A percentile compares a stretch with the other conserved stretches of the same genome.
phyloP scores from a whole-genome alignment of 176 grass and related monocot genomes.

The Thalia dealbata region DNA sequence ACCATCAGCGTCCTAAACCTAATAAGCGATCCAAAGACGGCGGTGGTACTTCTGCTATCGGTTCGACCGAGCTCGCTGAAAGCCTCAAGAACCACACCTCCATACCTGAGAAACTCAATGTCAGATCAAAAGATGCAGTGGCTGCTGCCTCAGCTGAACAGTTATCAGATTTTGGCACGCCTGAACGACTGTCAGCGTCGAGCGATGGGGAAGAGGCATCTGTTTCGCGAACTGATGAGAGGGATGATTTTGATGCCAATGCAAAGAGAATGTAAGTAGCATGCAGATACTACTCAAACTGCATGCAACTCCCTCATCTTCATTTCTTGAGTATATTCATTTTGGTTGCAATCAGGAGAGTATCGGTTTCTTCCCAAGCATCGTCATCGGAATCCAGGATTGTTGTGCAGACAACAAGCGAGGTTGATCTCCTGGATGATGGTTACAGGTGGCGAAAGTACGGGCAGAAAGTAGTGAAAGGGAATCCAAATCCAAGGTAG shows the following conservation, averaged over 20 bases:
- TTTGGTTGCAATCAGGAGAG: background rate
- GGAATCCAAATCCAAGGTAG: slow-evolving; percentile 24
- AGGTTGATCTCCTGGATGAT: slow-evolving; percentile 14
- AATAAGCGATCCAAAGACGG: slow-evolving; percentile 19
- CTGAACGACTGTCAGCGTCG: slow-evolving; percentile 8
- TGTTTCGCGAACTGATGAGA: background rate
- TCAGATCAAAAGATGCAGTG: background rate
- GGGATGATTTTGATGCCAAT: background rate
- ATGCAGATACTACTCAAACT: background rate
- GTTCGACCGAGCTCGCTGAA: slow-evolving; percentile 20
- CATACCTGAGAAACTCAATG: slow-evolving; percentile 2
- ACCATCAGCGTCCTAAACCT: slow-evolving; percentile 20
- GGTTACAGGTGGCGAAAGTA: slow-evolving; percentile 29
- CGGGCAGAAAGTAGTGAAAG: slow-evolving; percentile 26
- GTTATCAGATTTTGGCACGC: background rate
- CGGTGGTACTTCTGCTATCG: slow-evolving; percentile 1
- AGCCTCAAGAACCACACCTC: slow-evolving; percentile 9
- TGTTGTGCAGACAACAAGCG: slow-evolving; percentile 17
- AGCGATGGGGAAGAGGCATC: slow-evolving; percentile 1
- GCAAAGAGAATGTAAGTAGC: slow-evolving; percentile 7
- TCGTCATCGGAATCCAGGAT: slow-evolving; percentile 8
- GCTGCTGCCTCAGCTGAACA: background rate
- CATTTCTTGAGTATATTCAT: background rate
- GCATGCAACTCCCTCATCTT: too few relatives aligned
- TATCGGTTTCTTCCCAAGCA: background rate